These are phyloP conservation scores for Durusdinium trenchii DNA, from an alignment of 73 alveolate species.

Conservation along the genomic window DNA sequence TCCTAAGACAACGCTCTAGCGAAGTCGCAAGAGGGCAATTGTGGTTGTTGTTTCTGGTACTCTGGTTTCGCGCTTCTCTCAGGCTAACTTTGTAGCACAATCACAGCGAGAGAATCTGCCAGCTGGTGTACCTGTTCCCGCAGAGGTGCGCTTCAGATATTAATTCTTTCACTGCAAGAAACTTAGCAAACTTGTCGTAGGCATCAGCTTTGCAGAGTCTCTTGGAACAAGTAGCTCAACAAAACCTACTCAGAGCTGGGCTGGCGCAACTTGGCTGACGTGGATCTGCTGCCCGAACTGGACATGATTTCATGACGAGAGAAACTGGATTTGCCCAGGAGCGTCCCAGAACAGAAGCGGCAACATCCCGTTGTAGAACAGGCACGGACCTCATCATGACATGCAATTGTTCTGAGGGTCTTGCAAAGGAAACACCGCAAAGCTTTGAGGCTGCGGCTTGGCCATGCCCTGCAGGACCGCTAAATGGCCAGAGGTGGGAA, in stretches of 20 bases:
- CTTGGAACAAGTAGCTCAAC: constrained; percentile 52
- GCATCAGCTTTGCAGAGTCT: constrained; percentile 67
- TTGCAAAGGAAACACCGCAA: too few species aligned
- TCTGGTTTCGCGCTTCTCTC: not conserved
- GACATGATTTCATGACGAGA: not conserved
- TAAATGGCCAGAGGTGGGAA: constrained; percentile 53
- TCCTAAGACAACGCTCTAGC: not conserved
- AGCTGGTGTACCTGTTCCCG: constrained; percentile 79
- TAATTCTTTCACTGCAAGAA: too few species aligned
- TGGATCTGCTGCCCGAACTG: not conserved
- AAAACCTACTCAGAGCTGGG: constrained; percentile 51
- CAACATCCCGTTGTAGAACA: constrained; percentile 55
- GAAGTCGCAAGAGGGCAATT: not conserved
- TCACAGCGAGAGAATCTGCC: constrained; percentile 61
- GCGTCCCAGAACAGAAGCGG: constrained; percentile 64
- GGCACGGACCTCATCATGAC: not conserved
- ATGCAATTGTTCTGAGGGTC: too few species aligned
- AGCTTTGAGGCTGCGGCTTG: not conserved
- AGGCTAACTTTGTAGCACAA: constrained; percentile 74
- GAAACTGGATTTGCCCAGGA: constrained; percentile 36
- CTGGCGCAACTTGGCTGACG: constrained; percentile 12
- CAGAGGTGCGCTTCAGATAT: not conserved
- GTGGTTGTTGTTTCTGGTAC: not conserved
- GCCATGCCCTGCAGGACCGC: constrained; percentile 73
- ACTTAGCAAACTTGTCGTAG: not conserved